Conservation (phyloP, 441 rosid species). For the Eruca vesicaria region DNA sequence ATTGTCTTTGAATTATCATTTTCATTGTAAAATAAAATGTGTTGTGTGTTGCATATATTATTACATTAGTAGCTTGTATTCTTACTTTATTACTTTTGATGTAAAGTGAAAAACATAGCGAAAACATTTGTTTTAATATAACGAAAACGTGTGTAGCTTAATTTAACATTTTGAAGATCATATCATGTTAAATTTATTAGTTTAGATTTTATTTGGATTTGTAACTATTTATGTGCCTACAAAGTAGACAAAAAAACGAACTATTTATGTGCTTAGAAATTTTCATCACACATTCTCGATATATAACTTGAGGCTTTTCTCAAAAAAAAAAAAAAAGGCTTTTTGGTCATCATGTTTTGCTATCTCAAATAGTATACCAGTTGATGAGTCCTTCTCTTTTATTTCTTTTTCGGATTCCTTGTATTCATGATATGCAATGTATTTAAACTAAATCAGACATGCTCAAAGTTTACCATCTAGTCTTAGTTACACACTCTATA, state of each 20-base stretch:
- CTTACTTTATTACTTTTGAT: background rate
- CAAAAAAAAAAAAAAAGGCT: too few relatives aligned
- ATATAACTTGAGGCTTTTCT: background rate
- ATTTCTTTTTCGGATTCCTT: background rate
- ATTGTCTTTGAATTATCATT: background rate
- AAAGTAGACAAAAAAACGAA: too few relatives aligned
- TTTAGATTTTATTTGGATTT: background rate
- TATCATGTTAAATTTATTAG: background rate
- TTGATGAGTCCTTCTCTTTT: background rate
- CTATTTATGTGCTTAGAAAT: too few relatives aligned
- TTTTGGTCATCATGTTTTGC: too few relatives aligned
- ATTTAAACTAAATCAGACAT: background rate
- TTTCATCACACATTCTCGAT: background rate
- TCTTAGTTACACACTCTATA: background rate
- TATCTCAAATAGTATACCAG: background rate
- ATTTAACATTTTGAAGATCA: background rate
- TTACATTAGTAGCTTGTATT: too few relatives aligned
- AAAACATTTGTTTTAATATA: too few relatives aligned
- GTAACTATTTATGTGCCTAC: background rate
- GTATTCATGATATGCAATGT: background rate
- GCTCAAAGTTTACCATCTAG: background rate
- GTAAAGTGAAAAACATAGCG: too few relatives aligned
- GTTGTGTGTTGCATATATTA: background rate
- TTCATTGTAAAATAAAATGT: background rate
- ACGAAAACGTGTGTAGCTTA: too few relatives aligned